Evolutionary conservation across 139 green algal genomes (phyloP).

Genomic region (Chlorella sp.): DNA sequence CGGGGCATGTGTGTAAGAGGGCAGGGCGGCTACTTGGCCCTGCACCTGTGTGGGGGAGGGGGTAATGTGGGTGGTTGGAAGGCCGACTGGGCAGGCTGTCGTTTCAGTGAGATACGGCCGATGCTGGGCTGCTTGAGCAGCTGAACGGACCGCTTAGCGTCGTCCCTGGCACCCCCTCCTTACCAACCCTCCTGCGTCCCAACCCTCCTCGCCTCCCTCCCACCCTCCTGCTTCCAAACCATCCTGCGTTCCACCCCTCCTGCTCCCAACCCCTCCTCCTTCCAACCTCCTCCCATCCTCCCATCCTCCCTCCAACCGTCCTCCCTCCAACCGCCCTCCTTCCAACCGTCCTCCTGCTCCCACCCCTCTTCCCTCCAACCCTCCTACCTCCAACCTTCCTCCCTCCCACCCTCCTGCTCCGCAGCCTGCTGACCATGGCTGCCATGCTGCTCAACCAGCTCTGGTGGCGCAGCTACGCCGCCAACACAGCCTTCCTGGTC

Average conservation of each 20-base stretch:
- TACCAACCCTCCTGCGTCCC: too few relatives aligned
- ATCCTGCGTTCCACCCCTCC: neutral
- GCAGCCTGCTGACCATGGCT: constrained; percentile 29
- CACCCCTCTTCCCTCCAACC: neutral
- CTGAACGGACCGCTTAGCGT: too few relatives aligned
- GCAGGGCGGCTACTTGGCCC: constrained; percentile 49
- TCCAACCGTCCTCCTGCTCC: neutral
- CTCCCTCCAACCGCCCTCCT: neutral
- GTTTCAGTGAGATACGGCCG: too few relatives aligned
- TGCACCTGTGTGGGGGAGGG: constrained; percentile 40
- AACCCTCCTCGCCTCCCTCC: neutral
- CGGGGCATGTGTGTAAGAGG: too few relatives aligned
- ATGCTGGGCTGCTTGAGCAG: neutral
- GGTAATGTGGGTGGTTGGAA: neutral
- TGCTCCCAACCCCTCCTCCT: neutral
- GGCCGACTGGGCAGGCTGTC: too few relatives aligned
- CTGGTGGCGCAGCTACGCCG: constrained; percentile 49
- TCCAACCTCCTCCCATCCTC: too few relatives aligned
- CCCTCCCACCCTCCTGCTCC: neutral
- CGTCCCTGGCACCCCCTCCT: too few relatives aligned
- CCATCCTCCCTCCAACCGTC: neutral
- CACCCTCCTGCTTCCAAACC: too few relatives aligned
- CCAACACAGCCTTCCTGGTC: constrained; percentile 48
- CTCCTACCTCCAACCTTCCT: neutral
- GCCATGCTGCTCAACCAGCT: constrained; percentile 49